A percentile compares a stretch with the other conserved stretches of the same genome.
Evolutionary conservation across 176 grass and related monocot species (phyloP).

Genomic region (sorghum (Sorghum bicolor)): Sorghum_bicolor_NCBIv3 NC_012875.2:56188001-56188500

Average conservation of each 20-base stretch:
- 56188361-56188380: neutral
- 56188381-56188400: neutral
- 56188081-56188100: neutral
- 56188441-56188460: neutral
- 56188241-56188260: neutral
- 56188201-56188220: neutral
- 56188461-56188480: neutral
- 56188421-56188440: neutral
- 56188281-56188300: neutral
- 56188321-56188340: neutral
- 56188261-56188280: neutral
- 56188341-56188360: neutral
- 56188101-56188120: neutral
- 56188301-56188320: neutral
- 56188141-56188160: neutral
- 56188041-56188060: constrained; percentile 27
- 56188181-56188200: neutral
- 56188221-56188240: neutral
- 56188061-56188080: neutral
- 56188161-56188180: neutral
- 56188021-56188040: constrained; percentile 32
- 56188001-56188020: constrained; percentile 18
- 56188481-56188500: neutral
- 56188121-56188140: constrained; percentile 26
- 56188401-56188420: neutral